These are phyloP conservation scores for Trypanosoma scelopori DNA, from an alignment of 208 protist genomes.

Conservation along the genomic window DNA sequence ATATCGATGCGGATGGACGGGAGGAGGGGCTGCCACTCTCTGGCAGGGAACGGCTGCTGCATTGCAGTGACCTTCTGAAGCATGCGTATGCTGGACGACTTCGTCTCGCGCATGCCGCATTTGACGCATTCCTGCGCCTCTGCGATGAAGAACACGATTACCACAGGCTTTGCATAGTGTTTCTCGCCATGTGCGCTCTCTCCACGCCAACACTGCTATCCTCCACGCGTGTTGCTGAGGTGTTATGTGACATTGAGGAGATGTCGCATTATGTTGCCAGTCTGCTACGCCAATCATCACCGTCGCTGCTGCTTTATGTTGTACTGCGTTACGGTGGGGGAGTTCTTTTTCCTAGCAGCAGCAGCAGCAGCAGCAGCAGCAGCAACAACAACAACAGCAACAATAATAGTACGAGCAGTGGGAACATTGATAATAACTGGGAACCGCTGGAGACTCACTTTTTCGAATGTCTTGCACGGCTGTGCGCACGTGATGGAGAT, in stretches of 20 bases:
- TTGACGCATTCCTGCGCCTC: conserved; percentile 59
- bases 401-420: background rate
- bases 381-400: background rate
- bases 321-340: conserved; percentile 11
- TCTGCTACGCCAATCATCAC: conserved; percentile 10
- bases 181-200: conserved; percentile 70
- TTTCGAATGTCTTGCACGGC: conserved; percentile 19
- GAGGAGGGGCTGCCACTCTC: conserved; percentile 15
- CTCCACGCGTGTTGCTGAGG: conserved; percentile 47
- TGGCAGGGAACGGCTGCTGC: conserved; percentile 34
- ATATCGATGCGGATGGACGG: background rate
- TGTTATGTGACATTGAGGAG: conserved; percentile 36
- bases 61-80: conserved; percentile 66
- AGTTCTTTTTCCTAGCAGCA: conserved; percentile 6
- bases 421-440: background rate
- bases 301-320: conserved; percentile 27
- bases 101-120: conserved; percentile 46
- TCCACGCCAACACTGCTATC: conserved; percentile 57
- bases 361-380: background rate
- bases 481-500: conserved; percentile 25
- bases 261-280: conserved; percentile 8
- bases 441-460: conserved; percentile 18
- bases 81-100: conserved; percentile 56
- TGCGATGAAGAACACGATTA: conserved; percentile 50
- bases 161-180: conserved; percentile 55